Base-by-base conservation (phyloP, 1,284 basidiomycete genomes). In the Takashimella koratensis region DNA sequence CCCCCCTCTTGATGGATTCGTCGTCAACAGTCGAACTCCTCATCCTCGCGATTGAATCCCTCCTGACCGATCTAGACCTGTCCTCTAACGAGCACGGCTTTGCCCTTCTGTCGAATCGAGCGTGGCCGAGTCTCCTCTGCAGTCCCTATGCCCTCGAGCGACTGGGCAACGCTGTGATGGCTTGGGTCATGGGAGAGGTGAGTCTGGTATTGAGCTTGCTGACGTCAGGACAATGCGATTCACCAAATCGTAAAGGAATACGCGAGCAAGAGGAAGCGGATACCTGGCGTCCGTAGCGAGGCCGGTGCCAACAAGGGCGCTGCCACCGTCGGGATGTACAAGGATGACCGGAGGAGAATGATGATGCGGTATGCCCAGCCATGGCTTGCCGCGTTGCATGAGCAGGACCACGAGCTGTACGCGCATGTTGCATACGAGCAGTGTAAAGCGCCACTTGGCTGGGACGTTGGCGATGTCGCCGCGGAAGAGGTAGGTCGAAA, bases 31-130 rank as follows among this genome's bases (percentile, higher is more conserved):
- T 90, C 3, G 87, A 90, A 65, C 82, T 80, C 0, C 77, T 91
- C 23, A 81, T 88, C 10, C 79, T 83, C 5, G 79, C 84, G 0
- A 81, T 89, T n/a, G 87, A 89, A 67, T 80, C 81, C 1, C 85
- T 84, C 58, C 74, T 91, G 20, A 76, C 79, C 2, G 86, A 88
- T 59, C 68, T 87, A 23, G 83, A 88, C 67, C 74, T 90, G 21
- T 82, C 84, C 0, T 78, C 84, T 26, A 88, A 88, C 63, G 88
- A 91, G 72, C 77, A 81, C 20, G 88, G 84, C 0, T 80, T 89
- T 51, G 71, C 86, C 5, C 74, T 90, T 10, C 76, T 90, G 16
- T 74, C 77, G 10, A 80, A 83, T 47, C 80, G 83, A 57, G 82
- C 87, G 55, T 88, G 84, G 84, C 87, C 88, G 0, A 85, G 82